Evolutionary conservation across 345 rosid species (phyloP).

Genomic region (Gossypium turneri): DNA sequence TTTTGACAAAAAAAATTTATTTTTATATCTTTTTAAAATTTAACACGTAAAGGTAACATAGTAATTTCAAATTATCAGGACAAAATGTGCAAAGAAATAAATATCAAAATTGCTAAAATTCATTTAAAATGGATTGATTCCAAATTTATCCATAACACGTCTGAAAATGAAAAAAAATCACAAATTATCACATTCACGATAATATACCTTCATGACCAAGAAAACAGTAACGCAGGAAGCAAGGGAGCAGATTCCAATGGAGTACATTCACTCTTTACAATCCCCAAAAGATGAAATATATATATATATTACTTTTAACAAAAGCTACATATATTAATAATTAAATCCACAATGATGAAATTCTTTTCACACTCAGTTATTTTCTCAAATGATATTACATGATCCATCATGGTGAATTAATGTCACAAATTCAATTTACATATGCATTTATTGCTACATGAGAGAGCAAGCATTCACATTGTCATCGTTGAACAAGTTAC

Average conservation of each 20-base stretch:
- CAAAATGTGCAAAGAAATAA: no score
- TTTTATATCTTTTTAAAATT: no score
- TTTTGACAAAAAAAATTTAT: no score
- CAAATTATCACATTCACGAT: neutral
- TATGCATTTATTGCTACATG: conserved; percentile 37
- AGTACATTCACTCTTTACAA: no score
- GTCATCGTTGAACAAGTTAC: conserved; percentile 91
- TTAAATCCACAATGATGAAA: neutral
- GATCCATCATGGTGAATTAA: neutral
- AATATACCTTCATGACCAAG: neutral
- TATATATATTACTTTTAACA: neutral
- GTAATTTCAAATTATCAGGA: no score
- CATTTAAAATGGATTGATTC: no score
- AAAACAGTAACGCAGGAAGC: neutral
- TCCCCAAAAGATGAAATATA: neutral
- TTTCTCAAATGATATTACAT: neutral
- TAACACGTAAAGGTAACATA: no score
- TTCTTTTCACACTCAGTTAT: neutral
- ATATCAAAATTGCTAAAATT: no score
- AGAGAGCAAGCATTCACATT: conserved; percentile 82
- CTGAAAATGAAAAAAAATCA: neutral
- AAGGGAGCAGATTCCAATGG: neutral
- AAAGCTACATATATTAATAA: neutral
- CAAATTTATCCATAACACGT: no score
- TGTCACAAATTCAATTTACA: neutral